Percentiles rank a stretch among this genome's conserved stretches.
Evolutionary conservation across 1,139 yeast genomes (phyloP).

Genomic region (Nakaseomyces glabratus): DNA sequence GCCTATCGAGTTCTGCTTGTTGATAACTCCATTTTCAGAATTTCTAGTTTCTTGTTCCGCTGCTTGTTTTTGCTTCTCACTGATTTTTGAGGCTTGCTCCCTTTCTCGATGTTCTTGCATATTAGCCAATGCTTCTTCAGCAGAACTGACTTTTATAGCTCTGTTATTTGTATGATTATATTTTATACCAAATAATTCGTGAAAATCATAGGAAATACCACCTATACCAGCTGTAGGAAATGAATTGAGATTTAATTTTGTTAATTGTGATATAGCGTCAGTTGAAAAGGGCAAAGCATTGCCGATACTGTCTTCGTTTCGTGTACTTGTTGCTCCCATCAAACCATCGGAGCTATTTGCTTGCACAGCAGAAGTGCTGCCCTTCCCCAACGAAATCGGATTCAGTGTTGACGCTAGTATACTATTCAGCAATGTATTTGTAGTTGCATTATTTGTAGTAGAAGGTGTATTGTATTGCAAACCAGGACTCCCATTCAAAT

Average conservation of each 20-base stretch:
- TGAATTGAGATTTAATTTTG: constrained; percentile 20
- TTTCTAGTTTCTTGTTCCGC: no score
- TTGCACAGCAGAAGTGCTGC: constrained; percentile 19
- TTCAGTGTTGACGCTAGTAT: constrained; percentile 16
- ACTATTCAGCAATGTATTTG: constrained; percentile 16
- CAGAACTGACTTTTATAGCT: constrained; percentile 21
- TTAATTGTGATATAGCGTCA: constrained; percentile 20
- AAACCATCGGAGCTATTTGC: not conserved
- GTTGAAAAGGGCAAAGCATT: constrained; percentile 17
- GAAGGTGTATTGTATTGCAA: constrained; percentile 11
- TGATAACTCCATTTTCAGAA: not conserved
- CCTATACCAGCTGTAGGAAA: constrained; percentile 32
- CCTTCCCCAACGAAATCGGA: constrained; percentile 19
- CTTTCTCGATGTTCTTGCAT: constrained; percentile 27
- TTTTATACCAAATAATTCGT: constrained; percentile 28
- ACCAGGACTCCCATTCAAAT: constrained; percentile 21
- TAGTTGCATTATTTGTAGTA: constrained; percentile 11
- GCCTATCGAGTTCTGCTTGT: not conserved
- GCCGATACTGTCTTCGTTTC: constrained; percentile 1
- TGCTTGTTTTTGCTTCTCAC: constrained; percentile 4
- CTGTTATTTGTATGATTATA: constrained; percentile 14
- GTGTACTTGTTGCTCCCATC: not conserved
- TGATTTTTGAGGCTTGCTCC: constrained; percentile 9
- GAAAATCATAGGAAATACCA: constrained; percentile 31
- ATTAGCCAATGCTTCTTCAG: constrained; percentile 25